Base-by-base conservation (phyloP, 257 asterid species). In the Forsythia viridissima region DNA sequence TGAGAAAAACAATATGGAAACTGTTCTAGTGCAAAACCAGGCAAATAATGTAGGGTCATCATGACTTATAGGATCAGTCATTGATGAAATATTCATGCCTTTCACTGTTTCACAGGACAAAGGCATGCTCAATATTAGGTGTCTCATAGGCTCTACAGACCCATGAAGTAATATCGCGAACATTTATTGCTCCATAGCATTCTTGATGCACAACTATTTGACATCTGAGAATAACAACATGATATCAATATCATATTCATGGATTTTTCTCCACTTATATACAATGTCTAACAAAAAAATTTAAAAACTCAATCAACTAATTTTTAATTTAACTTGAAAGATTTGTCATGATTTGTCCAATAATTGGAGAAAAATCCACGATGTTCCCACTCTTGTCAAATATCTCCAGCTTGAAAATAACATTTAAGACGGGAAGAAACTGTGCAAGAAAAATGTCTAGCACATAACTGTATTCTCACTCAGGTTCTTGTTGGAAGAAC, bases 181-280 rank as follows among this genome's bases (percentile, higher is more conserved):
- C 63, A 77, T 85, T 80, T 51, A 85, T 85, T 44, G 82, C 96
- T 77, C 99, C 99, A 70, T 91, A 96, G 87, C 99, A 96, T 88
- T 96, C 99, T 85, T 96, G 96, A 84, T 96, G 99, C 8, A 96
- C 98, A 34, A 97, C 97, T 76, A 96, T 89, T 85, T 96, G 97
- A 86, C 99, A 96, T 87, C 98, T 96, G 86, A 70, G 34, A 30
- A 1, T 30, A 30, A 30, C 34, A 72, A 70, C 42, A 41, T 72
- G 84, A 72, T 39, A 52, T 76, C 55, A 86, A 76, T 42, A 65
- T 76, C 44, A 75, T 69, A 43, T 61, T 6, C 8, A 9, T 59
- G 34, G 34, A 37, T 13, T 48, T 34, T 70, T 74, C 79, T 39
- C 61, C 16, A 65, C 55, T 63, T 44, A 13, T 34, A 68, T 12